Base-by-base conservation (phyloP, 305 asterid species). In the Plantago coronopus region DNA sequence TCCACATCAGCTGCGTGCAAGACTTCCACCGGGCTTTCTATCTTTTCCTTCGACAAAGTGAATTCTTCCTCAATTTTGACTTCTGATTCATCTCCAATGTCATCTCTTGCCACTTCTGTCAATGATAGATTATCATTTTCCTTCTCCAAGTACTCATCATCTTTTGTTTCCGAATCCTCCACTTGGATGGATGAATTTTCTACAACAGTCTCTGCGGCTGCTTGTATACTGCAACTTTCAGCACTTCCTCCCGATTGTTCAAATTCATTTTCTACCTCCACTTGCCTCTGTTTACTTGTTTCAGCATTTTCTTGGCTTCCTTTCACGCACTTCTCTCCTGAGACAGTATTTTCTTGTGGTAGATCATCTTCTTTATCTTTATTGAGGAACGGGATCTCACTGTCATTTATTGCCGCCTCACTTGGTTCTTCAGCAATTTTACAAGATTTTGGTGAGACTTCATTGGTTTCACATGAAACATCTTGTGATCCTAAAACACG, bases 101-200 rank as follows among this genome's bases (percentile, higher is more conserved):
- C 73, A 54, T 38, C 69, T 18, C 13, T 25, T 54, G 59, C 66
- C 37, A 50, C 63, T 68, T 73, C 77, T 61, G 53, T 15, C 17
- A 23, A 62, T 57, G 68, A 61, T 56, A 61, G 47, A 37, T 42
- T 61, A 53, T 60, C 70, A 13, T 34, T 61, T 38, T 38, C 14
- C 51, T 68, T 68, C 23, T 31, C 56, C 69, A 68, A 20, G 60
- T 38, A 64, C 57, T 76, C 74, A 63, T 66, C 74, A 21, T 45
- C 46, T 59, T 57, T 66, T 50, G 48, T 65, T 37, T 46, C 65
- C 56, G 72, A 55, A 47, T 62, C 61, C 22, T 70, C 70, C 53
- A 55, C 69, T 62, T 48, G 71, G 59, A 21, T 50, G 27, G n/a
- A 48, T 48, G 60, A 54, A 63, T 44, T 68, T 56, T 69, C 75